Evolutionary conservation across 495 filamentous ascomycete species (phyloP), one percentile per base, ranked within the genome.

Genomic region (Penicillium paxilli): DNA sequence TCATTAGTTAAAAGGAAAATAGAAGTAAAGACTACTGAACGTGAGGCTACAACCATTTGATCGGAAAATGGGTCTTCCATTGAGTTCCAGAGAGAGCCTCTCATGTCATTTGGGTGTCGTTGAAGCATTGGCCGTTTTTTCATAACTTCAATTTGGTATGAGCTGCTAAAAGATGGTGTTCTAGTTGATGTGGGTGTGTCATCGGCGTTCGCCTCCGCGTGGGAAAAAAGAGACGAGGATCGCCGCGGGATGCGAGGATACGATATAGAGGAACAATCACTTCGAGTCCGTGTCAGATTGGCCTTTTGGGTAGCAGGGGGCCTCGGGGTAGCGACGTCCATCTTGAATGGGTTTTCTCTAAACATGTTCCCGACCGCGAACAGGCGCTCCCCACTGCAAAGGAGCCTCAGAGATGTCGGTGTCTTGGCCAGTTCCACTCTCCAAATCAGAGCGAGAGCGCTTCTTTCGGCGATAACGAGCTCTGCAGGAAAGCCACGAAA

Each of bases 171-270:
- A 23, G 67, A 68, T 14, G 64, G 65, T 5, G 65, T 65, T 52
- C 62, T 59, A 14, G 67, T 66, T 19, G 67, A 69, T 17, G 59
- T 48, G 23, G 49, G 52, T 28, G 42, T 53, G 9, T 37, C 53
- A 26, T 22, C 55, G 1, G 57, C 58, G 30, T 45, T 54, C 48
- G 37, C 7, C 41, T 51, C 40, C 23, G 40, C 17, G 19, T 35
- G 52, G 3, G 47, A 32, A 21, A 44, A 52, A 12, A 71, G 51
- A 9, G 68, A 71, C 1, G 68, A 71, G 8, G 48, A 38, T 20
- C 68, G 67, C 25, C 46, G 48, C 40, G 68, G 68, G 20, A 69
- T 71, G 11, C 23, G 26, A 16, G 67, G 60, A 45, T 62, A 71
- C 1, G 51, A 55, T 24, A 30, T 38, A 49, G 20, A 59, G 19